phyloP scores from a whole-genome alignment of 2,329 filamentous ascomycete species.

The Xylaria arbuscula region DNA sequence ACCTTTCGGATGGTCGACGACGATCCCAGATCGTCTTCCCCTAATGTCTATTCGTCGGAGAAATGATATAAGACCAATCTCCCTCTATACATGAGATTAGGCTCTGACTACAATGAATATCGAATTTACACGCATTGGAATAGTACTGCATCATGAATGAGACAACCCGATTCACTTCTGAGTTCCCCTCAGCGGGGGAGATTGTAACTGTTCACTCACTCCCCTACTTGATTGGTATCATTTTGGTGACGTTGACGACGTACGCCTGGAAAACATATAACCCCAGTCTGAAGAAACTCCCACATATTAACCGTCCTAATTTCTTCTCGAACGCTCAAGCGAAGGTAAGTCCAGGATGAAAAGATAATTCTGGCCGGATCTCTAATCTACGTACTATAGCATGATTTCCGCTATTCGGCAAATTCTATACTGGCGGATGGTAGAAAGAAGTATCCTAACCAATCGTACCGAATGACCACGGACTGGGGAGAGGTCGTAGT shows the following conservation, averaged over 20 bases:
- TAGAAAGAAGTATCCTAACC: slow-evolving; percentile 27
- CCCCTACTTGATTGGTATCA: slow-evolving; percentile 28
- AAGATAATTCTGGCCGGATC: neutral
- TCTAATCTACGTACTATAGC: slow-evolving; percentile 22
- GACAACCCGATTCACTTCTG: slow-evolving; percentile 13
- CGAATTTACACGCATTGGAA: neutral
- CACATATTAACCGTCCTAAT: slow-evolving; percentile 23
- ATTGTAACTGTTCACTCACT: slow-evolving; percentile 19
- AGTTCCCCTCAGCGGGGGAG: slow-evolving; percentile 18
- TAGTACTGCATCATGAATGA: slow-evolving; percentile 28
- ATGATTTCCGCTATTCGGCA: slow-evolving; percentile 19
- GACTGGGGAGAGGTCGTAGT: slow-evolving; percentile 33
- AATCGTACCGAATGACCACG: slow-evolving; percentile 36
- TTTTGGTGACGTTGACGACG: slow-evolving; percentile 19
- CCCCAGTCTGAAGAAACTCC: slow-evolving; percentile 31
- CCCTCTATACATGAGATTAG: neutral
- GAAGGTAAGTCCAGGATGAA: slow-evolving; percentile 16
- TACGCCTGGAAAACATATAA: slow-evolving; percentile 30
- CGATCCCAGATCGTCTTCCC: neutral
- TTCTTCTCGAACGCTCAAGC: slow-evolving; percentile 27
- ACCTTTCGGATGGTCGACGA: neutral
- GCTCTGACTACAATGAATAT: neutral
- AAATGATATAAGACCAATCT: neutral
- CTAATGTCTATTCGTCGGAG: neutral
- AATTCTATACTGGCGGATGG: slow-evolving; percentile 24